Percentiles rank a stretch among this genome's conserved stretches.
These are phyloP conservation scores for Penicillium bovifimosum DNA, from an alignment of 495 filamentous ascomycete species.

Conservation along the genomic window DNA sequence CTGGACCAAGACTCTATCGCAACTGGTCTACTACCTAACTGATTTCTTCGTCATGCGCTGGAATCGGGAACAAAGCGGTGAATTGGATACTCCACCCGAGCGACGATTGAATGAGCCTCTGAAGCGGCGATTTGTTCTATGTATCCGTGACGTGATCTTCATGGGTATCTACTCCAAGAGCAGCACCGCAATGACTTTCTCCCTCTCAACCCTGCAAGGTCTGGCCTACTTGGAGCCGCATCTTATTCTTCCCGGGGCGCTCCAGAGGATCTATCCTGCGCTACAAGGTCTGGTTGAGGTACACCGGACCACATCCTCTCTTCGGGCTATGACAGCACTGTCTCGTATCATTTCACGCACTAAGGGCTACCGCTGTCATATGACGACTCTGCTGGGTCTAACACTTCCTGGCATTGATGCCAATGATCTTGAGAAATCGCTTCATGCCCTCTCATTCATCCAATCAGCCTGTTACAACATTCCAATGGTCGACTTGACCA, in stretches of 20 bases:
- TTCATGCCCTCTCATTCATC: constrained; percentile 90
- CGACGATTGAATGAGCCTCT: constrained; percentile 71
- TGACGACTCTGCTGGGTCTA: constrained; percentile 86
- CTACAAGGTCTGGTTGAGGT: constrained; percentile 96
- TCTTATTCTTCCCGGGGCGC: constrained; percentile 84
- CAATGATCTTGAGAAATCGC: constrained; percentile 94
- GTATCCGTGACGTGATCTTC: constrained; percentile 87
- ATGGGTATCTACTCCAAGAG: constrained; percentile 99
- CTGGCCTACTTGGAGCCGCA: constrained; percentile 87
- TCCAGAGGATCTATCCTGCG: constrained; percentile 95
- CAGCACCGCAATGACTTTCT: constrained; percentile 82
- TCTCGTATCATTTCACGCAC: constrained; percentile 83
- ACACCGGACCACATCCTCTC: constrained; percentile 89
- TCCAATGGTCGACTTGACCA: constrained; percentile 78
- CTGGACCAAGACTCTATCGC: constrained; percentile 87
- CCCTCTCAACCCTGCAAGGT: constrained; percentile 80
- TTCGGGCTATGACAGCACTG: constrained; percentile 83
- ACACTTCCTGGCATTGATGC: constrained; percentile 95
- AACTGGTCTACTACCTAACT: constrained; percentile 86
- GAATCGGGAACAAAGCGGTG: constrained; percentile 89
- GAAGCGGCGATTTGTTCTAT: constrained; percentile 85
- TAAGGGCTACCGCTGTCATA: constrained; percentile 90
- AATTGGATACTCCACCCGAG: constrained; percentile 77
- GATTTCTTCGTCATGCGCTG: constrained; percentile 98
- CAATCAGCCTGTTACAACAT: constrained; percentile 93